These are phyloP conservation scores for Dryas octopetala DNA, from an alignment of 306 rosid species.

Conservation along the genomic window DNA sequence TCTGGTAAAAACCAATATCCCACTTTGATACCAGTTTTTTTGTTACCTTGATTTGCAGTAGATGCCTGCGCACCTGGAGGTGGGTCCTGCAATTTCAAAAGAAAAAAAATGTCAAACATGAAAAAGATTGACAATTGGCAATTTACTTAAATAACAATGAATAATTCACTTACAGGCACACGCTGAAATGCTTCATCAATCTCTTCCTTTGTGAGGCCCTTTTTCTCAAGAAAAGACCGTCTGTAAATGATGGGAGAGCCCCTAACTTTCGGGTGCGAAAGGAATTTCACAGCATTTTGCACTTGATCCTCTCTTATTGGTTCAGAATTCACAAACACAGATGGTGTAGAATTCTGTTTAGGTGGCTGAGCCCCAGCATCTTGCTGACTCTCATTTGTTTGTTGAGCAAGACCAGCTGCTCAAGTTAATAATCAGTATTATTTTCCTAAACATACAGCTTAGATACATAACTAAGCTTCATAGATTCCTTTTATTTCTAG, in stretches of 20 bases:
- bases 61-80: constrained; percentile 59
- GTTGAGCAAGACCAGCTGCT: constrained; percentile 39
- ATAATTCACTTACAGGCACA: constrained; percentile 67
- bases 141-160: constrained; percentile 4
- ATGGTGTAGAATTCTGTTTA: constrained; percentile 47
- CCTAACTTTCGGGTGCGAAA: constrained; percentile 83
- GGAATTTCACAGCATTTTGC: constrained; percentile 90
- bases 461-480: not conserved
- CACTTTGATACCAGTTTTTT: constrained; percentile 1
- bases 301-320: constrained; percentile 93
- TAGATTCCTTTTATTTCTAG: not conserved
- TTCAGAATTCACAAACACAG: constrained; percentile 78
- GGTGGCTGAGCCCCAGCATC: constrained; percentile 51
- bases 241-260: constrained; percentile 89
- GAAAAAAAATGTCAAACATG: constrained; percentile 8
- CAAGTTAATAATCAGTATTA: constrained; percentile 20
- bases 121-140: constrained; percentile 9
- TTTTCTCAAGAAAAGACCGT: constrained; percentile 87
- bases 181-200: constrained; percentile 93
- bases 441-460: not conserved
- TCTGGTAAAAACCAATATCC: constrained; percentile 17
- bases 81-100: constrained; percentile 60
- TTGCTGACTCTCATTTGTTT: constrained; percentile 48
- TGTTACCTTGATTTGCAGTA: constrained; percentile 67
- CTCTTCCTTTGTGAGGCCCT: constrained; percentile 97